Percentiles rank a stretch among this genome's conserved stretches.
phyloP scores from a whole-genome alignment of 305 asterid species.

The Fraxinus ornus region DNA sequence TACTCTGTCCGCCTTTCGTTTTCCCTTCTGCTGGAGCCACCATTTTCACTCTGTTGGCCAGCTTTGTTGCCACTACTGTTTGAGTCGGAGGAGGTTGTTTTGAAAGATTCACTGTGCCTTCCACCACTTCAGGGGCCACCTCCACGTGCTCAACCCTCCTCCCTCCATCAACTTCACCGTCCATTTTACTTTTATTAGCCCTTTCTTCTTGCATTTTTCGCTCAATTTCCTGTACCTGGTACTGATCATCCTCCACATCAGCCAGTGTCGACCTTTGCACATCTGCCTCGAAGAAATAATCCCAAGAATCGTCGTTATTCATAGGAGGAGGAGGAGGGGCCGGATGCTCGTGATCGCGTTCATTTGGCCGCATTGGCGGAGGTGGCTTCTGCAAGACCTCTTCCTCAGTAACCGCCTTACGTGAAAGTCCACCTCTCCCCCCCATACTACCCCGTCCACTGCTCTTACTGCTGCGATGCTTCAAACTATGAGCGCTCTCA shows the following conservation, averaged over 20 bases:
- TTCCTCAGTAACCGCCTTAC: slow-evolving; percentile 34
- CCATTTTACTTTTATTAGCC: slow-evolving; percentile 51
- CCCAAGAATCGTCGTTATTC: slow-evolving; percentile 51
- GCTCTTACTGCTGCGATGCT: slow-evolving; percentile 58
- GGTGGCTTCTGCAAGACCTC: slow-evolving; percentile 49
- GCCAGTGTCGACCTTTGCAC: slow-evolving; percentile 66
- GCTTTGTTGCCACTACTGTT: slow-evolving; percentile 39
- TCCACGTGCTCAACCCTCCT: slow-evolving; percentile 37
- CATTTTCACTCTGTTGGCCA: slow-evolving; percentile 56
- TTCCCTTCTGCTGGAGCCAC: slow-evolving; percentile 50
- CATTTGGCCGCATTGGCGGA: slow-evolving; percentile 25
- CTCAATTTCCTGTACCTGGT: slow-evolving; percentile 60
- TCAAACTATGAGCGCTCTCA: slow-evolving; percentile 58
- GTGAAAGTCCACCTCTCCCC: slow-evolving; percentile 45
- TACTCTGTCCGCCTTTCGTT: slow-evolving; percentile 43
- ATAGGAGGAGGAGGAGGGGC: slow-evolving; percentile 49
- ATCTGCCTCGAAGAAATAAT: slow-evolving; percentile 63
- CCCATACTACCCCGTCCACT: slow-evolving; percentile 25
- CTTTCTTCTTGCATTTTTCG: slow-evolving; percentile 57
- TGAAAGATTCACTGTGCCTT: slow-evolving; percentile 51
- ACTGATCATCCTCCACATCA: slow-evolving; percentile 56
- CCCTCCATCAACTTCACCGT: slow-evolving; percentile 30
- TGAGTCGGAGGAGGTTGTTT: slow-evolving; percentile 62
- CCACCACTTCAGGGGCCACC: slow-evolving; percentile 43
- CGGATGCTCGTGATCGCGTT: slow-evolving; percentile 30